Percentiles rank a stretch among this genome's conserved stretches.
These are phyloP conservation scores for Zygosaccharomyces siamensis DNA, from an alignment of 805 yeast species.

Conservation along the genomic window DNA sequence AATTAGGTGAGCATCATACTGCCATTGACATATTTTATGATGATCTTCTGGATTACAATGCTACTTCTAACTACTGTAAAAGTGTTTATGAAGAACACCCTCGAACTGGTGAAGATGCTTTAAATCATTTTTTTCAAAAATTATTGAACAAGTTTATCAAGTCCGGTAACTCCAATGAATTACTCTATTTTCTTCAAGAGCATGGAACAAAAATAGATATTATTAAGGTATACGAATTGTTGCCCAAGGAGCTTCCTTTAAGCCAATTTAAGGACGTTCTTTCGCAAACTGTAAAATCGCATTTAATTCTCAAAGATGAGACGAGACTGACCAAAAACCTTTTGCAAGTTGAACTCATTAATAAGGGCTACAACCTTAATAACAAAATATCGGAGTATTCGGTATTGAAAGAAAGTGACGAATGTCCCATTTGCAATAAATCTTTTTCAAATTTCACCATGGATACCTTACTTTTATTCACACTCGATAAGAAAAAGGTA, in stretches of 20 bases:
- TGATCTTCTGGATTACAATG: slow-evolving; percentile 49
- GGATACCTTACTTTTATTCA: slow-evolving; percentile 21
- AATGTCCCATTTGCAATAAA: slow-evolving; percentile 59
- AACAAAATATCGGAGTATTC: slow-evolving; percentile 36
- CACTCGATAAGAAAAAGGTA: slow-evolving; percentile 14
- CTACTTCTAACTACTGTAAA: slow-evolving; percentile 60
- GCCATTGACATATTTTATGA: slow-evolving; percentile 59
- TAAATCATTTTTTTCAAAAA: slow-evolving; percentile 39
- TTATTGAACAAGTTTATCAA: slow-evolving; percentile 34
- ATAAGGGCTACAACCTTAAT: slow-evolving; percentile 42
- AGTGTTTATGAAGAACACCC: slow-evolving; percentile 40
- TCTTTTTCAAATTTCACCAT: slow-evolving; percentile 16
- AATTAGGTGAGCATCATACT: slow-evolving; percentile 55
- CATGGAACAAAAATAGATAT: slow-evolving; percentile 22
- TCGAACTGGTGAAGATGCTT: slow-evolving; percentile 39
- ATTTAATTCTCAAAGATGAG: slow-evolving; percentile 39
- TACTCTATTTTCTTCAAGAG: slow-evolving; percentile 26
- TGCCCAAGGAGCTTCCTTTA: slow-evolving; percentile 51
- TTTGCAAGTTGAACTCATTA: slow-evolving; percentile 49
- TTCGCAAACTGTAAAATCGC: slow-evolving; percentile 40
- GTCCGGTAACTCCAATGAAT: slow-evolving; percentile 18
- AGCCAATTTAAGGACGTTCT: slow-evolving; percentile 42
- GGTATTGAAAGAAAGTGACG: slow-evolving; percentile 39
- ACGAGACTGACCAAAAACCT: slow-evolving; percentile 44
- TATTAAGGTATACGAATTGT: slow-evolving; percentile 38